Base-by-base conservation (phyloP, 257 asterid species). In the Solanum bulbocastanum region DNA sequence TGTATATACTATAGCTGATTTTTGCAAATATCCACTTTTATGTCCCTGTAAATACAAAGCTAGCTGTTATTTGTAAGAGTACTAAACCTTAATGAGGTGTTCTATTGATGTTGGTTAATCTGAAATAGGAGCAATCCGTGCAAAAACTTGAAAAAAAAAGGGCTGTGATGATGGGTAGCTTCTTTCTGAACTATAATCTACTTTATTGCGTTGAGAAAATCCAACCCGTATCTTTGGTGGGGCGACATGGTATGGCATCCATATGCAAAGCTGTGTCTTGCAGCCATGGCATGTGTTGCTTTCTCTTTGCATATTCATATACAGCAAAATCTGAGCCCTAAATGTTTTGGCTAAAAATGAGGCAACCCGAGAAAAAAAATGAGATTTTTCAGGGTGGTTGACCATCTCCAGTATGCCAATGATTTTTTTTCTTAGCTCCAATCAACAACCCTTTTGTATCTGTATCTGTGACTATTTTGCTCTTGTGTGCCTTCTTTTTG, bases 161-260 rank as follows among this genome's bases (percentile, higher is more conserved):
- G 88, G 91, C 76, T 87, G 72, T 90, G 91, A 90, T 52, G 89
- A 81, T 87, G 32, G 25, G 5, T 40, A 42, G 75, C 84, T 79
- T 75, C 74, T 46, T 84, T 79, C 83, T 72, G 87, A 71, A 85
- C 71, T 79, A 10, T 73, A 35, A 35, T 46, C 22, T 6, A 75
- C 16, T 46, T 32, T 12, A 72, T 62, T 44, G 86, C 25, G 49
- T 15, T 44, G 83, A 68, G 40, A 22, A 66, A 73, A 40, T 66
- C 76, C 65, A 36, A 86, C 62, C 89, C 86, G 88, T 87, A 88
- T 89, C 91, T 85, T 58, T 90, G 90, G 91, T 84, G 86, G 86
- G 84, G 90, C 86, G 56, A 82, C 25, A 86, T 83, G 30, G 39
- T 30, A 35, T 3, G 33, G 86, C 79, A 20, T 78, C 37, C 65